Evolutionary conservation across 257 asterid species (phyloP), one percentile per base, ranked within the genome.

Genomic region (Asclepias syriaca): DNA sequence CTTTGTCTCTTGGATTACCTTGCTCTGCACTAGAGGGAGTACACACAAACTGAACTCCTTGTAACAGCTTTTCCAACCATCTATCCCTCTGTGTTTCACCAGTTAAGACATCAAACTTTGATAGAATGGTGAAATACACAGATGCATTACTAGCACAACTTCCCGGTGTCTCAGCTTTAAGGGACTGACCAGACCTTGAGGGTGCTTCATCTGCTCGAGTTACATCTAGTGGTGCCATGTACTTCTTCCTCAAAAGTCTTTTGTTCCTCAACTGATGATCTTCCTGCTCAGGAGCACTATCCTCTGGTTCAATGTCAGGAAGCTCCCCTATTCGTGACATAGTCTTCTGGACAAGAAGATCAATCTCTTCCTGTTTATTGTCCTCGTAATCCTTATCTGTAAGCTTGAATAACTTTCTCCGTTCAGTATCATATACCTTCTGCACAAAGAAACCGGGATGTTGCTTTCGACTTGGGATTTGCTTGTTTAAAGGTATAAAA

Each of bases 401-500:
- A 39, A 94, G 82, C 87, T 87, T 86, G 75, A 88, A 89, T 19
- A 91, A 86, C 83, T 76, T 85, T 84, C 78, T 84, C 75, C 68
- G 84, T 58, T 82, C 93, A 73, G 90, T 85, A 79, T 90, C 93
- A 56, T 94, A 94, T 27, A 94, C 98, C 50, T 84, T 86, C 75
- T 85, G 96, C 69, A 94, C 99, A 11, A 88, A 77, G 70, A 94
- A 94, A 43, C 98, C 97, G 22, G 97, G 98, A 84, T 88, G 95
- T 79, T 89, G 77, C 78, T 87, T 87, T 75, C 92, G 90, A 14
- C 54, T 49, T 59, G 97, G 98, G 67, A 87, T 87, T 80, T 86
- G 88, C 86, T 90, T 88, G 77, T 88, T 78, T 54, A 50, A 72
- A 64, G 99, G 98, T 72, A 95, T 81, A 81, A 95, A 94, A 82